Base-by-base conservation (phyloP, 306 rosid species). In the Ceratonia siliqua region DNA sequence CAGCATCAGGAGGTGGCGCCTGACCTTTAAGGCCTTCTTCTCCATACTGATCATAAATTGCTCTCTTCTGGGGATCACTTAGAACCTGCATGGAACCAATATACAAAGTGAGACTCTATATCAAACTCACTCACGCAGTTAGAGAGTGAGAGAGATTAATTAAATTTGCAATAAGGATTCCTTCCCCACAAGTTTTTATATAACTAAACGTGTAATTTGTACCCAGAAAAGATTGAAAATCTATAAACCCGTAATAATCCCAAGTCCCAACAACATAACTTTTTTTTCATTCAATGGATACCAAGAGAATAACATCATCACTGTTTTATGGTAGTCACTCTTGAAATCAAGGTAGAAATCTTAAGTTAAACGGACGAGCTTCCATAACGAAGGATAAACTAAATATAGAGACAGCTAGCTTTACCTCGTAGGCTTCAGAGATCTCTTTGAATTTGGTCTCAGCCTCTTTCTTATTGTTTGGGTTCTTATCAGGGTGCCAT, bases 401-500 rank as follows among this genome's bases (percentile, higher is more conserved):
- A 32, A 36, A 33, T 5, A 22, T 24, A 24, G 21, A 21, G 35
- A 32, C 6, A 52, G 2, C 14, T 9, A 43, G 21, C 12, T 53
- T 20, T 30, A 92, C 96, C 88, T 92, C 97, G 49, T 92, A 92
- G 21, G 97, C 97, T 83, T 92, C 97, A 1, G 97, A 92, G 66
- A 92, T 85, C 79, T 92, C 84, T 67, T 92, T 92, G 86, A 92
- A 92, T 28, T 88, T 92, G 80, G 84, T 2, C 79, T 92, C 97
- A 0, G 97, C 96, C 0, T 92, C 91, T 77, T 84, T 90, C 86
- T 88, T 92, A 38, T 92, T 92, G 83, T 56, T 81, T 33, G 91
- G 96, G 36, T 92, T 92, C 80, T 92, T 92, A 62, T 92, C 97
- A 70, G 98, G 96, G 74, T 92, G 98, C 98, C 98, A 92, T 73